Evolutionary conservation across 2,329 filamentous ascomycete species (phyloP).

Genomic region (Fusarium chlamydosporum): DNA sequence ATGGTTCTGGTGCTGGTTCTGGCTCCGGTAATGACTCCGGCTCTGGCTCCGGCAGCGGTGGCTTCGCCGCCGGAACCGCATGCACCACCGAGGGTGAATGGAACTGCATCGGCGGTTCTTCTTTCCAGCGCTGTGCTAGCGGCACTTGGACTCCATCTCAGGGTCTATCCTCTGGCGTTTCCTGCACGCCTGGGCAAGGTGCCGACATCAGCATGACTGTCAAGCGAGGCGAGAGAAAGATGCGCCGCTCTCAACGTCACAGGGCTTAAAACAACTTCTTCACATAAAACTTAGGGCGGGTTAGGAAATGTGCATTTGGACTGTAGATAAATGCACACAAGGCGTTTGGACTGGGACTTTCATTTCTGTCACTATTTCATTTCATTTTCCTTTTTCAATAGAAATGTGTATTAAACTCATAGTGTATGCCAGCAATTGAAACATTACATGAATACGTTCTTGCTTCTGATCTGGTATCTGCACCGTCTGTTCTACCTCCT

Average conservation of each 20-base stretch:
- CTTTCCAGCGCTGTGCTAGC: conserved; percentile 69
- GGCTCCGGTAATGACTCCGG: conserved; percentile 29
- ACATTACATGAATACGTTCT: no score
- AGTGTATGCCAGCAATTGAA: no score
- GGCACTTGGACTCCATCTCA: conserved; percentile 64
- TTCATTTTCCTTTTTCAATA: no score
- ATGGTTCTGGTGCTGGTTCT: no score
- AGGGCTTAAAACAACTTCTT: not conserved
- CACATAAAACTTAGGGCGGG: not conserved
- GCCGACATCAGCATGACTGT: conserved; percentile 56
- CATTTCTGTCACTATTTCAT: no score
- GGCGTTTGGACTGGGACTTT: no score
- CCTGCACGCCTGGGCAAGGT: conserved; percentile 60
- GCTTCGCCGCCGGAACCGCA: conserved; percentile 58
- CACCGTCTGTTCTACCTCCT: no score
- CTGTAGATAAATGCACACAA: no score
- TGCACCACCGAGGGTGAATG: conserved; percentile 65
- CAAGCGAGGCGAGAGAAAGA: conserved; percentile 33
- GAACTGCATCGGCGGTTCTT: conserved; percentile 66
- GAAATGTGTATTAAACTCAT: no score
- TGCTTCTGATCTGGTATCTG: no score
- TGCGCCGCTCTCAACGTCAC: conserved; percentile 52
- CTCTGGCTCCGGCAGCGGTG: conserved; percentile 48
- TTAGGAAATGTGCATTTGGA: not conserved
- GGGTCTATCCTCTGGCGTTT: conserved; percentile 61